Percentiles rank a stretch among this genome's conserved stretches.
Evolutionary conservation across 345 rosid genomes (phyloP).

Genomic region (Hibiscus trionum): DNA sequence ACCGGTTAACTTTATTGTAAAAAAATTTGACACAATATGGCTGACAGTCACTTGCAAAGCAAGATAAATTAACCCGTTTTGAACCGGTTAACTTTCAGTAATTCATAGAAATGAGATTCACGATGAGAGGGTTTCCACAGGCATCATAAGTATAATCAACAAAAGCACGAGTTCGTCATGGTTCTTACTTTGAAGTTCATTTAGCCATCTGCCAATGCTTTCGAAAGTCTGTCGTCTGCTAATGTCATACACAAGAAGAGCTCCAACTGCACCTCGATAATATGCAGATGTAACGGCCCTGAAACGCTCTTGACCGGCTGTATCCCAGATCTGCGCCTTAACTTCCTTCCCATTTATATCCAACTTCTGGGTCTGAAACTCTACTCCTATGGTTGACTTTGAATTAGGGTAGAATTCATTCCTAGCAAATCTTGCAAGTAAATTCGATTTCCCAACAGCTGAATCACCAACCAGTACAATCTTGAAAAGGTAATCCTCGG

Average conservation of each 20-base stretch:
- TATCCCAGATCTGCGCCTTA: constrained; percentile 98
- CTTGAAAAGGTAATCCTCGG: constrained; percentile 93
- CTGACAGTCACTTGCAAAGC: not conserved
- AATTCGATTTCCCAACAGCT: constrained; percentile 95
- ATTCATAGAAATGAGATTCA: not conserved
- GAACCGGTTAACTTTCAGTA: not conserved
- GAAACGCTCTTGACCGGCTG: constrained; percentile 98
- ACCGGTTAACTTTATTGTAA: not conserved
- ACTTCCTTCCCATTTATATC: constrained; percentile 84
- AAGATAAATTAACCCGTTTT: not conserved
- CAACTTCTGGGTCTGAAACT: constrained; percentile 94
- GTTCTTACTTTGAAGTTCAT: constrained; percentile 90
- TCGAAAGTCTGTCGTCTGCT: constrained; percentile 89
- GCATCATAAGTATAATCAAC: not conserved
- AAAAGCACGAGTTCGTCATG: not conserved
- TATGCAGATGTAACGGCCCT: constrained; percentile 97
- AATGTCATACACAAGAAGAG: constrained; percentile 89
- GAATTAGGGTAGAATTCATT: constrained; percentile 90
- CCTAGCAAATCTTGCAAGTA: constrained; percentile 96
- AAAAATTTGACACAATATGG: not conserved
- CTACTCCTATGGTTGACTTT: constrained; percentile 96
- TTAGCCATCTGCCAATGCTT: constrained; percentile 90
- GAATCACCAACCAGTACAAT: constrained; percentile 90
- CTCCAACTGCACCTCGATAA: constrained; percentile 97
- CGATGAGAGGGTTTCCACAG: not conserved